phyloP scores from a whole-genome alignment of 179 eudicot genomes.

The Beta macrorhiza region DNA sequence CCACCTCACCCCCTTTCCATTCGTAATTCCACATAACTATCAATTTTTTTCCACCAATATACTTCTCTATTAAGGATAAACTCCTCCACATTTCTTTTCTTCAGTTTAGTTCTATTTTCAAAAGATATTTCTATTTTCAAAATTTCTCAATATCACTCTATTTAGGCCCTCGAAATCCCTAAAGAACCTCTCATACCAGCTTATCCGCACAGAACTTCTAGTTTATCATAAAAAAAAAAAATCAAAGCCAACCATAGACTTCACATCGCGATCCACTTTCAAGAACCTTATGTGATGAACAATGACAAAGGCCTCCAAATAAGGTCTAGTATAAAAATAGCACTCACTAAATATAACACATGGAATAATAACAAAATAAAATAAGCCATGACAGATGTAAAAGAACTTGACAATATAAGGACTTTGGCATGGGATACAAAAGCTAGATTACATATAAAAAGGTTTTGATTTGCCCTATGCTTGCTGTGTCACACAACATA shows the following conservation, averaged over 20 bases:
- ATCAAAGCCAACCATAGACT: not conserved
- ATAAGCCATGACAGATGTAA: not conserved
- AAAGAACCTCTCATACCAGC: not conserved
- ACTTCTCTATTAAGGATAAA: not conserved
- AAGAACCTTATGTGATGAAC: not conserved
- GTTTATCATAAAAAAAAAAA: not conserved
- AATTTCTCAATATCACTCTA: not conserved
- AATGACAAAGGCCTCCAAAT: not conserved
- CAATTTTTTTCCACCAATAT: not conserved
- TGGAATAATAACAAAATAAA: not conserved
- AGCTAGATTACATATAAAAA: not conserved
- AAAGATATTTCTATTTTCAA: not conserved
- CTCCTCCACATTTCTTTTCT: not conserved
- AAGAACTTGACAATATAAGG: not conserved
- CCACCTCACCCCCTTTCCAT: not conserved
- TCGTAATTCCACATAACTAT: not conserved
- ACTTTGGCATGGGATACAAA: not conserved
- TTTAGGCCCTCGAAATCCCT: not conserved
- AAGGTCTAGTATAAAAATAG: not conserved
- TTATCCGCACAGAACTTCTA: not conserved
- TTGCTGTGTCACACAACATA: constrained; percentile 1
- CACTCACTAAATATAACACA: not conserved
- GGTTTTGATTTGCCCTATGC: not conserved
- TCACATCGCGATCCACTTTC: not conserved
- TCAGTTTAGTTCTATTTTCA: not conserved